Percentiles rank a stretch among this genome's conserved stretches.
phyloP scores from a whole-genome alignment of 1,284 basidiomycete genomes.

The Irpex sp. region DNA sequence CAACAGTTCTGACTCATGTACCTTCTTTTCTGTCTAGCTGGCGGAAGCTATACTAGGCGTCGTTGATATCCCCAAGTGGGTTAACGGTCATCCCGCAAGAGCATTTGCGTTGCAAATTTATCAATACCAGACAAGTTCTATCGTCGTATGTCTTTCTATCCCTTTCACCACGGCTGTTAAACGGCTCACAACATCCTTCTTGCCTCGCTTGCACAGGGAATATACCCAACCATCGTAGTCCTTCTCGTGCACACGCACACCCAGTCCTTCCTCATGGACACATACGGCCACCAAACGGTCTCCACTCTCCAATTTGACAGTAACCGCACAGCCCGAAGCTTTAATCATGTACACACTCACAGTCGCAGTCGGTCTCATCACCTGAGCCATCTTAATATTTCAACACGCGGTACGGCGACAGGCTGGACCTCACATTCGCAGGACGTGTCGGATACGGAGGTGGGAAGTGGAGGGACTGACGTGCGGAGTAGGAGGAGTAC shows the following conservation, averaged over 20 bases:
- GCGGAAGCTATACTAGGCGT: constrained; percentile 3
- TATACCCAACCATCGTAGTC: constrained; percentile 17
- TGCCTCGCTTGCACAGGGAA: constrained; percentile 8
- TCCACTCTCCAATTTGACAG: neutral
- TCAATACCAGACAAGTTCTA: constrained; percentile 10
- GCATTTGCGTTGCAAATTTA: constrained; percentile 14
- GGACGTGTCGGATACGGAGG: neutral
- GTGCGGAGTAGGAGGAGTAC: neutral
- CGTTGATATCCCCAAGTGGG: constrained; percentile 7
- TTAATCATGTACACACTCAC: neutral
- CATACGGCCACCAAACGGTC: neutral
- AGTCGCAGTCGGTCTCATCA: neutral
- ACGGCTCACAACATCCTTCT: neutral
- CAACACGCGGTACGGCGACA: neutral
- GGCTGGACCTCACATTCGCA: neutral
- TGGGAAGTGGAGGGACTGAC: neutral
- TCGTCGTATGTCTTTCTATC: constrained; percentile 12
- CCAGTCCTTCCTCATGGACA: constrained; percentile 1
- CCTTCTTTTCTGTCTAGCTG: neutral
- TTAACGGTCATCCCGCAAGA: neutral
- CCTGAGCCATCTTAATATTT: neutral
- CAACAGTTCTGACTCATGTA: neutral
- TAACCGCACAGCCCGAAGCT: neutral
- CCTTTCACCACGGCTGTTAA: neutral
- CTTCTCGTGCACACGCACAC: constrained; percentile 12